Conservation (phyloP, 257 asterid genomes). For the Paulownia fortunei region DNA sequence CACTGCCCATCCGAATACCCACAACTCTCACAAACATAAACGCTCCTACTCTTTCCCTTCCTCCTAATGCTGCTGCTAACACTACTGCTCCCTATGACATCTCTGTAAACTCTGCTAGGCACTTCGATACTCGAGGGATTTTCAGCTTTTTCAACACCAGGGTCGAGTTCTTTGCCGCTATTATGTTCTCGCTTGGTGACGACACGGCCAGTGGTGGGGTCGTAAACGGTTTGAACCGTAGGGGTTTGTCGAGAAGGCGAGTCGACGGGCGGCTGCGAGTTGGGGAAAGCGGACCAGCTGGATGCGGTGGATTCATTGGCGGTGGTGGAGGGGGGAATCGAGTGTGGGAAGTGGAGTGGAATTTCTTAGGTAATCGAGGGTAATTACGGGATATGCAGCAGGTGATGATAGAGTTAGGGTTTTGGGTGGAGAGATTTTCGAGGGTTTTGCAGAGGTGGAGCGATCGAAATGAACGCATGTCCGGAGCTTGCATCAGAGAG, state of each 20-base stretch:
- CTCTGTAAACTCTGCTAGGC: slow-evolving; percentile 57
- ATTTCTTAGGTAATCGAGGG: slow-evolving; percentile 43
- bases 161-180: slow-evolving; percentile 24
- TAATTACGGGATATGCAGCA: slow-evolving; percentile 38
- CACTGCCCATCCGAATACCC: slow-evolving; percentile 90
- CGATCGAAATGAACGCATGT: slow-evolving; percentile 61
- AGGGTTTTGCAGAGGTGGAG: slow-evolving; percentile 51
- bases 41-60: slow-evolving; percentile 69
- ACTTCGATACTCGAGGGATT: slow-evolving; percentile 33
- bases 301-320: slow-evolving; percentile 43
- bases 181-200: slow-evolving; percentile 44
- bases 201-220: slow-evolving; percentile 56
- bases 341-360: slow-evolving; percentile 41
- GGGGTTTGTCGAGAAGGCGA: slow-evolving; percentile 36
- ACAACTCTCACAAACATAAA: slow-evolving; percentile 76
- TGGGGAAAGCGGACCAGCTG: slow-evolving; percentile 46
- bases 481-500: slow-evolving; percentile 43
- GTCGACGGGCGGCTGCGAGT: slow-evolving; percentile 23
- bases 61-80: slow-evolving; percentile 45
- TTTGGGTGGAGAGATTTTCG: slow-evolving; percentile 31
- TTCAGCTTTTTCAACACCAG: slow-evolving; percentile 29
- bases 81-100: slow-evolving; percentile 49
- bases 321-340: slow-evolving; percentile 39
- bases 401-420: slow-evolving; percentile 31
- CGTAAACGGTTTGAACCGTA: slow-evolving; percentile 52